Evolutionary conservation across 2,329 filamentous ascomycete genomes (phyloP).

Genomic region (Alternaria sp.): DNA sequence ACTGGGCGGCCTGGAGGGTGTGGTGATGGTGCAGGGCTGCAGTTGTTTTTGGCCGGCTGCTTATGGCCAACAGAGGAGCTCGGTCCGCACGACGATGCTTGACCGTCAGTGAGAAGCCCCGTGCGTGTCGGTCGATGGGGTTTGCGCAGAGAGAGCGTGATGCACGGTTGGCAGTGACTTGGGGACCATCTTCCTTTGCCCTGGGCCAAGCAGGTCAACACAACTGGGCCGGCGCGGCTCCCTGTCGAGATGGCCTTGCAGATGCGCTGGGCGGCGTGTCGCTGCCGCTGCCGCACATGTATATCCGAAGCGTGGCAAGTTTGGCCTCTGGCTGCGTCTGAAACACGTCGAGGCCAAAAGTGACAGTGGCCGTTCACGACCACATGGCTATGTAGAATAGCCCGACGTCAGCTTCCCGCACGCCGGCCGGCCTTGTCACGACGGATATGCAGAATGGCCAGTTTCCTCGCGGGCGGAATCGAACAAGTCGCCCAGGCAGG

Average conservation of each 20-base stretch:
- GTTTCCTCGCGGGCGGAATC: slow-evolving; percentile 25
- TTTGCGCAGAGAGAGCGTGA: slow-evolving; percentile 35
- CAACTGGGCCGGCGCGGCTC: slow-evolving; percentile 27
- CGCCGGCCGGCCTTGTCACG: slow-evolving; percentile 11
- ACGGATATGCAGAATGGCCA: slow-evolving; percentile 24
- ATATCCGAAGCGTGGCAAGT: slow-evolving; percentile 33
- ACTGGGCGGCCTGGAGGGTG: slow-evolving; percentile 25
- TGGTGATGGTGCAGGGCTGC: slow-evolving; percentile 28
- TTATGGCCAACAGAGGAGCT: slow-evolving; percentile 33
- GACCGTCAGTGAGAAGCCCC: slow-evolving; percentile 18
- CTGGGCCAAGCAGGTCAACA: slow-evolving; percentile 16
- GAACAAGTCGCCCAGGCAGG: slow-evolving; percentile 10
- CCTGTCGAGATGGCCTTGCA: slow-evolving; percentile 22
- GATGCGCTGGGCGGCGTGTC: slow-evolving; percentile 16
- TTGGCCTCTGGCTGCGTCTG: slow-evolving; percentile 25
- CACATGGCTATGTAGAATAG: not conserved
- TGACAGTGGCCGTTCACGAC: slow-evolving; percentile 8
- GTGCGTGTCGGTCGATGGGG: slow-evolving; percentile 34
- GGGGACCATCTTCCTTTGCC: slow-evolving; percentile 12
- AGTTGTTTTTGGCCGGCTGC: slow-evolving; percentile 21
- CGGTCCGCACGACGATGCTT: slow-evolving; percentile 37
- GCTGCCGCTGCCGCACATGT: slow-evolving; percentile 20
- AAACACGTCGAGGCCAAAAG: slow-evolving; percentile 24
- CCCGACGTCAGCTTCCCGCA: slow-evolving; percentile 11
- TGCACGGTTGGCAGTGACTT: slow-evolving; percentile 31